Conservation (phyloP, 2,329 filamentous ascomycete genomes). For the Ciborinia camelliae region DNA sequence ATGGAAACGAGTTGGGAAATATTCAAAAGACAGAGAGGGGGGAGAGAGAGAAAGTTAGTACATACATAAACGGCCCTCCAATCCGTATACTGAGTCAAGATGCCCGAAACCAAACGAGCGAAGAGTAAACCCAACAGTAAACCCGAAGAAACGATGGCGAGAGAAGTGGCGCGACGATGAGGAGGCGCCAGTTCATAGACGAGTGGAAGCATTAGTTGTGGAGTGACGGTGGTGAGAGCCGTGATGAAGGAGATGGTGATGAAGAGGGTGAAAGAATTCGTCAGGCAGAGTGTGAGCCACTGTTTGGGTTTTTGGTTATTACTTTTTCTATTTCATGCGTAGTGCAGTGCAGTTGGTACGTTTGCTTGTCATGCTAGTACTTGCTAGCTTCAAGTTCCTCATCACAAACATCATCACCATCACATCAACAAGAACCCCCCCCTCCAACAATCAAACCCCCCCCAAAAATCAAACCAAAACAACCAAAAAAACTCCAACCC, state of each 20-base stretch:
- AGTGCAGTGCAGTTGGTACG: no score
- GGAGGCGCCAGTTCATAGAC: conserved; percentile 75
- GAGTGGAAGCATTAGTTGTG: conserved; percentile 74
- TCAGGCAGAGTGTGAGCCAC: conserved; percentile 71
- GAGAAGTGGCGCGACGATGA: conserved; percentile 62
- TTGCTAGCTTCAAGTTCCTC: no score
- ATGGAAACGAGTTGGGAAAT: no score
- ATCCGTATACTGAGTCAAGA: conserved; percentile 67
- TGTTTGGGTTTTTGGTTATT: conserved; percentile 29
- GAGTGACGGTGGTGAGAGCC: conserved; percentile 76
- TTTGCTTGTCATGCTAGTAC: no score
- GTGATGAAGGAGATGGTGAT: conserved; percentile 68
- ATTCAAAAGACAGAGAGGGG: background rate
- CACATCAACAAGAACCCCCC: no score
- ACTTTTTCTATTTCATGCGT: background rate
- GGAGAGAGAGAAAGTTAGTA: no score
- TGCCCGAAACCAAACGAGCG: conserved; percentile 71
- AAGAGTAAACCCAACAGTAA: conserved; percentile 72
- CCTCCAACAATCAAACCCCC: no score
- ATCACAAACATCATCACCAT: no score
- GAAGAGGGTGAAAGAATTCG: conserved; percentile 61
- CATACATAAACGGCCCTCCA: conserved; percentile 71
- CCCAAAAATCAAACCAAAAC: no score
- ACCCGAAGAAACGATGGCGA: conserved; percentile 73
- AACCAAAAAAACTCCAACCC: background rate